Evolutionary conservation across 257 asterid genomes (phyloP).

Genomic region (Solanum stenotomum): DNA sequence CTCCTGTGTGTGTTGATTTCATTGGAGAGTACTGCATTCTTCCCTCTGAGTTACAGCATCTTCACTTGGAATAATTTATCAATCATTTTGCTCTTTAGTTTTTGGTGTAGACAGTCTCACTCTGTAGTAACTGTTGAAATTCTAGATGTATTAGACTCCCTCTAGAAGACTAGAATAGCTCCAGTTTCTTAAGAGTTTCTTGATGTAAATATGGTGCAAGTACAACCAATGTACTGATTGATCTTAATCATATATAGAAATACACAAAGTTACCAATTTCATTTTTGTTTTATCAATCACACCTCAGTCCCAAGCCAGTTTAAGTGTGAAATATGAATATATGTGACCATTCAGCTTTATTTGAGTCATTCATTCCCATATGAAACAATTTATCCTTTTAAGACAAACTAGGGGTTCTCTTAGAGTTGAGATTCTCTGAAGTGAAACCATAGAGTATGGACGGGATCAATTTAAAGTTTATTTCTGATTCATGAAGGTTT

Average conservation of each 20-base stretch:
- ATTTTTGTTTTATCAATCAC: background rate
- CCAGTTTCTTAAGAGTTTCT: background rate
- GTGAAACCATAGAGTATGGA: background rate
- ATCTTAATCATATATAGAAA: background rate
- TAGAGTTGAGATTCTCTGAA: background rate
- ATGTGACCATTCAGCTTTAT: background rate
- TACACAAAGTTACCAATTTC: background rate
- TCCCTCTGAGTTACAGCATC: background rate
- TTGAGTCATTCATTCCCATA: background rate
- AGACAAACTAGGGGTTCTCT: background rate
- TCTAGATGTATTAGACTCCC: background rate
- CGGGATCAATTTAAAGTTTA: background rate
- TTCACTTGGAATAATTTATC: background rate
- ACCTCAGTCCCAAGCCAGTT: background rate
- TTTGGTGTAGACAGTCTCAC: background rate
- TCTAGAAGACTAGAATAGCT: background rate
- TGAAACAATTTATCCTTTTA: background rate
- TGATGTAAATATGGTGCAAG: background rate
- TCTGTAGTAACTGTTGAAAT: background rate
- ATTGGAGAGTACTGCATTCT: background rate
- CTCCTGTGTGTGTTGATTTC: background rate
- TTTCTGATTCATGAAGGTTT: background rate
- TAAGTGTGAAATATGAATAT: background rate
- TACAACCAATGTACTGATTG: background rate
- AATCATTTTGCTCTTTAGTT: background rate